Base-by-base conservation (phyloP, 2,329 filamentous ascomycete genomes). In the Huntiella moniliformis region DNA sequence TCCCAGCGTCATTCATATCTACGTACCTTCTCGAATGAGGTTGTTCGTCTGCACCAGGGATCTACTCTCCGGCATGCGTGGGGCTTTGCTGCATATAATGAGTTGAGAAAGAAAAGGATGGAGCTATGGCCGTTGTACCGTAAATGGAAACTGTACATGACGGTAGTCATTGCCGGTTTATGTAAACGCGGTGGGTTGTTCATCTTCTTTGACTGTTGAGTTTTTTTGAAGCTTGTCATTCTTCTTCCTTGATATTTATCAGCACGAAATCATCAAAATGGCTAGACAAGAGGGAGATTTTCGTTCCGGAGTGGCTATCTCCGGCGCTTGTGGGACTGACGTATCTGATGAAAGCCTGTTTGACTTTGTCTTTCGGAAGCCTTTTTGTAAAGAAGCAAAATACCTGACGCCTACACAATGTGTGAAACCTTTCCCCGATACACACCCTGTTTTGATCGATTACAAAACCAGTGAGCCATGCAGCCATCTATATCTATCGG, bases 391-490 rank as follows among this genome's bases (percentile, higher is more conserved):
- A 2, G 52, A 59, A 44, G 59, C 51, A 40, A 54, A 55, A 3
- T 58, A 55, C 44, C 52, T 55, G 0, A 56, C 60, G 8, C 42
- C 53, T 1, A 50, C 52, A 3, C 60, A 61, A 22, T 49, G 50
- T 3, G 51, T 66, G 4, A 53, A 58, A 3, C 54, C 45, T n/a
- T 56, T 63, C 36, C 55, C 57, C 16, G 55, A 56, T 0, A 53
- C 55, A 18, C 52, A 57, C 36, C 57, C 59, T 15, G 59, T 65
- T 45, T 64, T 64, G 48, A 55, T 65, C 16, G 63, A 66, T 50
- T 57, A 64, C 46, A 58, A 59, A 44, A 57, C 57, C 22, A 59
- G 63, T 64, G 52, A 51, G 60, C 50, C 8, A 12, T 18, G 17
- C 34, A 17, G 11, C 13, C 18, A 13, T 17, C 13, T 37, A 8